Percentiles rank a stretch among this genome's conserved stretches.
Evolutionary conservation across 805 yeast genomes (phyloP).

Genomic region (Torulaspora maleeae): DNA sequence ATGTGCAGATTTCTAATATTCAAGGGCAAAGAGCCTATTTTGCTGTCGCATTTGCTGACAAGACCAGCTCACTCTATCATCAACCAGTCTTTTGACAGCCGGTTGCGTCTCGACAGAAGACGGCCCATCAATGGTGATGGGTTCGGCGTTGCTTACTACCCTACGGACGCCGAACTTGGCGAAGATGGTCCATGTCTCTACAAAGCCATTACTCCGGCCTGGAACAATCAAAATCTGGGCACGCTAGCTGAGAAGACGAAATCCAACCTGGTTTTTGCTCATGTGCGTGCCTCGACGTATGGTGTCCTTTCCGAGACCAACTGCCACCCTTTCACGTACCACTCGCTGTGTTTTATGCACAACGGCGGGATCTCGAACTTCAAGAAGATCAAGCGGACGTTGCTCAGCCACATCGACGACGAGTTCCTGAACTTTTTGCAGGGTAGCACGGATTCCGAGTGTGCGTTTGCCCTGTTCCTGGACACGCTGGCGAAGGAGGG

Average conservation of each 20-base stretch:
- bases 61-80: conserved; percentile 96
- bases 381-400: conserved; percentile 61
- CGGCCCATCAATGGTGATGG: conserved; percentile 98
- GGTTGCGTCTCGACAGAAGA: conserved; percentile 78
- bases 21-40: conserved; percentile 85
- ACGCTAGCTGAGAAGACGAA: conserved; percentile 84
- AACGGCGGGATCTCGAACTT: conserved; percentile 87
- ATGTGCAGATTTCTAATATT: conserved; percentile 94
- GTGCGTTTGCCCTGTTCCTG: conserved; percentile 83
- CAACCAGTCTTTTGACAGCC: conserved; percentile 88
- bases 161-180: conserved; percentile 50
- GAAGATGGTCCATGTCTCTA: conserved; percentile 80
- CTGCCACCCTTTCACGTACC: conserved; percentile 92
- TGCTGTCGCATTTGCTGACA: conserved; percentile 79
- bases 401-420: conserved; percentile 71
- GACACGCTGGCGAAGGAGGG: conserved; percentile 76
- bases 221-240: conserved; percentile 91
- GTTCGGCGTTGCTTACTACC: conserved; percentile 93
- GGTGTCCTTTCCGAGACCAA: conserved; percentile 93
- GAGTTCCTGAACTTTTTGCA: conserved; percentile 75
- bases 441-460: conserved; percentile 95
- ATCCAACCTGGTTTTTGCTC: conserved; percentile 83
- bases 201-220: conserved; percentile 95
- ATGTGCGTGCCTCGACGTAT: conserved; percentile 92
- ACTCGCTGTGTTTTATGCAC: conserved; percentile 92